These are phyloP conservation scores for Pezicula radicicola DNA, from an alignment of 2,329 filamentous ascomycete genomes.

Conservation along the genomic window DNA sequence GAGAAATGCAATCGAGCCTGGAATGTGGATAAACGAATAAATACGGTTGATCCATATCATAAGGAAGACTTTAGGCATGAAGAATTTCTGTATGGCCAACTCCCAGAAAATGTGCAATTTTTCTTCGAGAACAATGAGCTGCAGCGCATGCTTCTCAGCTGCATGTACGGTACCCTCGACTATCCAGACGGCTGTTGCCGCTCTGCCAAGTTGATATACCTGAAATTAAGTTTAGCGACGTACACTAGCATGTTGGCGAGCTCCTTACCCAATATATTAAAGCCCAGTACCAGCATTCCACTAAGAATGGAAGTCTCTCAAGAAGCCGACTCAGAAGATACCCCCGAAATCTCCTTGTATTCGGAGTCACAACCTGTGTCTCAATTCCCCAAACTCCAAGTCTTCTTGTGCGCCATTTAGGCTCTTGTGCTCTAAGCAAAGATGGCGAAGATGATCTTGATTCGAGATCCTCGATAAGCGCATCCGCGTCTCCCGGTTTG, in stretches of 20 bases:
- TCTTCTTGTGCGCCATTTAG: conserved; percentile 47
- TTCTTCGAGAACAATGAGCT: conserved; percentile 66
- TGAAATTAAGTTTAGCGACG: conserved; percentile 26
- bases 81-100: conserved; percentile 55
- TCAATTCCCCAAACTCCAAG: conserved; percentile 42
- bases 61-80: conserved; percentile 49
- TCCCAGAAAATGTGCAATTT: conserved; percentile 63
- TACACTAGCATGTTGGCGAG: neutral
- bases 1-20: conserved; percentile 69
- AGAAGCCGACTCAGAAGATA: conserved; percentile 62
- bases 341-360: conserved; percentile 57
- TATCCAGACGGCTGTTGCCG: conserved; percentile 67
- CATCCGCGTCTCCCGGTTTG: neutral
- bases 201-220: conserved; percentile 73
- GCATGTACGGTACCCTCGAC: conserved; percentile 66
- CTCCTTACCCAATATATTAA: conserved; percentile 70
- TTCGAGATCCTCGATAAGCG: conserved; percentile 6
- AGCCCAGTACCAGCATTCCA: conserved; percentile 76
- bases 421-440: conserved; percentile 36
- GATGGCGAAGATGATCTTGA: conserved; percentile 32
- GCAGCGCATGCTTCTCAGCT: conserved; percentile 65
- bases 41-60: conserved; percentile 70
- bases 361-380: conserved; percentile 52
- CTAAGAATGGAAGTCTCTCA: conserved; percentile 66
- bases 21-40: conserved; percentile 78